Evolutionary conservation across 2,329 filamentous ascomycete species (phyloP), one percentile per base, ranked within the genome.

Genomic region (Phaeosphaeriaceae sp.): DNA sequence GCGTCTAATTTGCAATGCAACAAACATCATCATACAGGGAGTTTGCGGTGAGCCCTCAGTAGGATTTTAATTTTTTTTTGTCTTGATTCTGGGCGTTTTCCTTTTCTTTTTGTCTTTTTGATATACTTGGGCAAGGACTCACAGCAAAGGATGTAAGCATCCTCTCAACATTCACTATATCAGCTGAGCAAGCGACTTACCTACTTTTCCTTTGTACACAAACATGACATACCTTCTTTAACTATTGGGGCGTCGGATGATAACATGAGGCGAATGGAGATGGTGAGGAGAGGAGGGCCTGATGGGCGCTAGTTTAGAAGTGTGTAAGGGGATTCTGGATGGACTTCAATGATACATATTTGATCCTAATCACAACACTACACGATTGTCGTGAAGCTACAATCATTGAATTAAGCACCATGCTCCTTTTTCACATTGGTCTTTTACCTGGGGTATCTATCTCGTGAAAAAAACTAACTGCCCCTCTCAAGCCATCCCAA

Each of bases 321-420:
- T n/a, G 33, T 18, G 46, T 13, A 26, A 34, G 37, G 42, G 45
- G 46, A 23, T 35, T 37, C n/a, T 34, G 23, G 18, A 48, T 49
- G 42, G 33, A 47, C 60, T 71, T 68, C 65, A 67, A 70, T 64
- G 63, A 67, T 66, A 70, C 54, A 69, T 70, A 68, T 67, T 69
- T 54, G 49, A 52, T 35, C 48, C 53, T 53, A 23, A 15, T 15
- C 20, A 44, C 4, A 9, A 18, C n/a, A 17, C 18, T 17, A 42
- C 16, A 23, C 36, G 37, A 17, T 11, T 46, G 33, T 18, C 16
- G 26, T 38, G 42, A n/a, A 9, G 26, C 4, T 16, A 6, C n/a
- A 17, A 35, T 38, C 18, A 3, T n/a, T n/a, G n/a, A n/a, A n/a
- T n/a, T n/a, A n/a, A n/a, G n/a, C n/a, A n/a, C n/a, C n/a, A n/a